Conservation (phyloP, 2,329 filamentous ascomycete genomes). For the Ilyonectria robusta region DNA sequence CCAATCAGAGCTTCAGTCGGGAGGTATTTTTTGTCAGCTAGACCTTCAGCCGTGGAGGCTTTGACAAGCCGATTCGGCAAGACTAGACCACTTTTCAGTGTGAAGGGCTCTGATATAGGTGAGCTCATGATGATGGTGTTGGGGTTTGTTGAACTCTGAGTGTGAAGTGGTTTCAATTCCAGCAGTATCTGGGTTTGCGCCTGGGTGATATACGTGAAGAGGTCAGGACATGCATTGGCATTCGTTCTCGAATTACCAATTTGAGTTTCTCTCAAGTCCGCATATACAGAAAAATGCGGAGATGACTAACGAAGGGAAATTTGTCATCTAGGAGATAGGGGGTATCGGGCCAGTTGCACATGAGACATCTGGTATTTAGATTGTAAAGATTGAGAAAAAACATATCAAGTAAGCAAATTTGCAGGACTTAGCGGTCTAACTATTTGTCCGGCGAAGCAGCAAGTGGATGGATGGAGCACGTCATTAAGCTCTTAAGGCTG, state of each 20-base stretch:
- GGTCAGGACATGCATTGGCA: not conserved
- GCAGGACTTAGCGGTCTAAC: not conserved
- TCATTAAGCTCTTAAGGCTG: not conserved
- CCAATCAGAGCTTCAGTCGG: not conserved
- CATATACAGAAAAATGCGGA: not conserved
- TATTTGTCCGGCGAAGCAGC: slow-evolving; percentile 7
- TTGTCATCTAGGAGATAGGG: not conserved
- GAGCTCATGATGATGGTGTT: slow-evolving; percentile 5
- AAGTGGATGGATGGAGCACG: not conserved
- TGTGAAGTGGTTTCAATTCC: not conserved
- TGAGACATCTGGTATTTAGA: no score
- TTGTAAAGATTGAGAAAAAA: no score
- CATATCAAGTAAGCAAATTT: no score
- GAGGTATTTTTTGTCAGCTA: slow-evolving; percentile 1
- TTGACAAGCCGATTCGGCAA: slow-evolving; percentile 7
- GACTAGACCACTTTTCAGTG: not conserved
- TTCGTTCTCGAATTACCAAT: not conserved
- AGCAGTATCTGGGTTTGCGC: not conserved
- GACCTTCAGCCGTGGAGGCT: not conserved
- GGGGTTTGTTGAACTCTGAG: not conserved
- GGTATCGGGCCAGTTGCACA: no score
- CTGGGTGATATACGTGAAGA: not conserved
- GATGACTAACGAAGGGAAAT: no score
- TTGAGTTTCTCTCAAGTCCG: no score
- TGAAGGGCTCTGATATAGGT: slow-evolving; percentile 2